Evolutionary conservation across 345 rosid species (phyloP).

Genomic region (Citrus australasica): DNA sequence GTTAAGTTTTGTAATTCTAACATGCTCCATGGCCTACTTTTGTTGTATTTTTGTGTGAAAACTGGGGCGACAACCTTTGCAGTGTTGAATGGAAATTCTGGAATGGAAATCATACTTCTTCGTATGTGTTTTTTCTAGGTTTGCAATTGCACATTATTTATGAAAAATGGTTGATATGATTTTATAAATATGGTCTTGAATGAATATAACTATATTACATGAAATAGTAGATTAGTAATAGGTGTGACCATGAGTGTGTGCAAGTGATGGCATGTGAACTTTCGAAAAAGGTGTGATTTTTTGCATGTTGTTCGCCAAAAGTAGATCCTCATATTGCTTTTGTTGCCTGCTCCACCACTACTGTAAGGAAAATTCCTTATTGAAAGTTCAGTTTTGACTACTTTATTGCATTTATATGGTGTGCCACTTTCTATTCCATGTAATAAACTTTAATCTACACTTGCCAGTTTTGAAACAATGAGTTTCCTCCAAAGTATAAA

Average conservation of each 20-base stretch:
- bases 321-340: not conserved
- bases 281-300: too few species aligned
- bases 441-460: constrained; percentile 1
- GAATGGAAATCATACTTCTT: too few species aligned
- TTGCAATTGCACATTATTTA: not conserved
- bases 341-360: not conserved
- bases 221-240: too few species aligned
- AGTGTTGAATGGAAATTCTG: too few species aligned
- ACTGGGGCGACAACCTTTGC: too few species aligned
- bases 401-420: not conserved
- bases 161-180: not conserved
- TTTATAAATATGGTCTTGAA: too few species aligned
- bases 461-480: not conserved
- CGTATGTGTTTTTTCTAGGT: too few species aligned
- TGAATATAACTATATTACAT: too few species aligned
- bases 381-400: not conserved
- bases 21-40: too few species aligned
- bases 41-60: too few species aligned
- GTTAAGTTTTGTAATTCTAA: too few species aligned
- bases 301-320: not conserved
- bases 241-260: not conserved
- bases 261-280: not conserved
- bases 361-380: not conserved
- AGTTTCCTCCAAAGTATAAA: not conserved
- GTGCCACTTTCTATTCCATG: not conserved